Evolutionary conservation across 2,329 filamentous ascomycete species (phyloP).

Genomic region (Fusarium concolor): DNA sequence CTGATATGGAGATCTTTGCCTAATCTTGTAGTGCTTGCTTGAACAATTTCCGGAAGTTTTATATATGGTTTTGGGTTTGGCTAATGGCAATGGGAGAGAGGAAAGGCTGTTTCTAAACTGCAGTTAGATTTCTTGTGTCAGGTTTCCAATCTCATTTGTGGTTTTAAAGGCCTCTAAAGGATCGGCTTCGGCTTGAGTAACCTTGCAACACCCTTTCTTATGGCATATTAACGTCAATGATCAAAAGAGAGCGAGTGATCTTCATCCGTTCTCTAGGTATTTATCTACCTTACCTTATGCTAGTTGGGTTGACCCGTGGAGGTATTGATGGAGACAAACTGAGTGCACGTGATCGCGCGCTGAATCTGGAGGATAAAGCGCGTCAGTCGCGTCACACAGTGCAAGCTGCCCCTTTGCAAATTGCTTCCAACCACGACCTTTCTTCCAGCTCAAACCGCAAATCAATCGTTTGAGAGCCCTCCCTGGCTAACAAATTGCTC

Average conservation of each 20-base stretch:
- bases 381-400: slow-evolving; percentile 40
- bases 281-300: too few species aligned
- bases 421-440: not conserved
- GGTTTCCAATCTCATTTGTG: slow-evolving; percentile 10
- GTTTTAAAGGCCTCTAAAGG: not conserved
- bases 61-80: not conserved
- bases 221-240: too few species aligned
- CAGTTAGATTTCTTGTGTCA: not conserved
- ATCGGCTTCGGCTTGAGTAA: not conserved
- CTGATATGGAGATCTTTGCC: slow-evolving; percentile 75
- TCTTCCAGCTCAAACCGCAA: not conserved
- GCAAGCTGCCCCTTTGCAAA: not conserved
- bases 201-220: not conserved
- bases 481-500: not conserved
- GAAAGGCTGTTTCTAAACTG: not conserved
- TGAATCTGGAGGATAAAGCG: slow-evolving; percentile 22
- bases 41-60: not conserved
- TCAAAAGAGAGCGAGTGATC: too few species aligned
- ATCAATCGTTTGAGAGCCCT: not conserved
- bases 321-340: not conserved
- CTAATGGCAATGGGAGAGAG: not conserved
- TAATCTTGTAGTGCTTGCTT: slow-evolving; percentile 46
- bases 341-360: slow-evolving; percentile 44
- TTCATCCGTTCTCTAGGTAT: too few species aligned
- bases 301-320: too few species aligned